Conservation (phyloP, 2,329 filamentous ascomycete genomes). For the Cladophialophora carrionii region DNA sequence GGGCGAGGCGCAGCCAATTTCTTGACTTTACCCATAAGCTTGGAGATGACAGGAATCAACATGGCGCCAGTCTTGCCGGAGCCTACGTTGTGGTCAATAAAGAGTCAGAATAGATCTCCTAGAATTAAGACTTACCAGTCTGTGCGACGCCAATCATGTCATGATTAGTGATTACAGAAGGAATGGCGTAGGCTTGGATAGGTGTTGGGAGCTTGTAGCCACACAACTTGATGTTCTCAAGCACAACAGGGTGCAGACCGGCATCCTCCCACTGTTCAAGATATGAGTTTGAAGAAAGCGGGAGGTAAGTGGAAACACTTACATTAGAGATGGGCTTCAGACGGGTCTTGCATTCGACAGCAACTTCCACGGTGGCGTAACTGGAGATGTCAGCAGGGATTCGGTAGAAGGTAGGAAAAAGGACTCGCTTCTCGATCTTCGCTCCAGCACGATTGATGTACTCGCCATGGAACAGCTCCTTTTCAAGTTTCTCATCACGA, state of each 20-base stretch:
- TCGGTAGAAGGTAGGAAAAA: not conserved
- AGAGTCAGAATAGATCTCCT: not conserved
- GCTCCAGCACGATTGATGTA: slow-evolving; percentile 59
- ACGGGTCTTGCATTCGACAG: slow-evolving; percentile 53
- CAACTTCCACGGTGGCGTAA: slow-evolving; percentile 55
- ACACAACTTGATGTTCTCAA: slow-evolving; percentile 73
- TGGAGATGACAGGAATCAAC: slow-evolving; percentile 82
- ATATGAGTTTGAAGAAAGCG: slow-evolving; percentile 27
- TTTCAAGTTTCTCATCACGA: slow-evolving; percentile 69
- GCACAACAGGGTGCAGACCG: slow-evolving; percentile 81
- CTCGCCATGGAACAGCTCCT: slow-evolving; percentile 69
- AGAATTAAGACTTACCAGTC: slow-evolving; percentile 68
- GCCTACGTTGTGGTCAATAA: slow-evolving; percentile 57
- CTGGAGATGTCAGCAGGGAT: slow-evolving; percentile 39
- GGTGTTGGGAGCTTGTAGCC: slow-evolving; percentile 76
- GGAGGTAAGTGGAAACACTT: slow-evolving; percentile 5
- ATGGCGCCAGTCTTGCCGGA: slow-evolving; percentile 97
- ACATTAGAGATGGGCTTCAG: slow-evolving; percentile 56
- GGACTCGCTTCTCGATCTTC: slow-evolving; percentile 64
- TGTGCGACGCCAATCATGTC: slow-evolving; percentile 91
- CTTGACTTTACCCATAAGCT: slow-evolving; percentile 93
- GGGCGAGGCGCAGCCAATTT: slow-evolving; percentile 80
- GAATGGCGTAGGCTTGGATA: slow-evolving; percentile 83
- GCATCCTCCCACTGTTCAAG: slow-evolving; percentile 68
- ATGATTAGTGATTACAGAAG: slow-evolving; percentile 72